Conservation (phyloP, 2,329 filamentous ascomycete genomes). For the Colletotrichum navitas region DNA sequence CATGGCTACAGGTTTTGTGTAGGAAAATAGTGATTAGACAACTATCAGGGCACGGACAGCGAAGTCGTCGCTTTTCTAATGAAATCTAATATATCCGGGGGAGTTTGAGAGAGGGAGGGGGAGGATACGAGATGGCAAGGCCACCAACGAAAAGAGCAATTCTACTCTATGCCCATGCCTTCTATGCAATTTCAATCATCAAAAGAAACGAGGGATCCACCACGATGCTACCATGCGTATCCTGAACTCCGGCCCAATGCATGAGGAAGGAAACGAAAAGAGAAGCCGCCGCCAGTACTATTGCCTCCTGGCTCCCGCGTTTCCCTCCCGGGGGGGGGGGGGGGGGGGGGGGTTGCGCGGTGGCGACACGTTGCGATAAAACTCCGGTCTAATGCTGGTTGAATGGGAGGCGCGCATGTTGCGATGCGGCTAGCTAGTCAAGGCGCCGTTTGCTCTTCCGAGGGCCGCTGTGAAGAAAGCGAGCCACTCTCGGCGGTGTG, state of each 20-base stretch:
- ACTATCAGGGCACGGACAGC: constrained; percentile 12
- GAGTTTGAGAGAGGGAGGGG: background rate
- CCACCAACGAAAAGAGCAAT: background rate
- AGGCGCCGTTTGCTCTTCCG: background rate
- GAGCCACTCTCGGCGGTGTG: background rate
- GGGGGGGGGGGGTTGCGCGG: background rate
- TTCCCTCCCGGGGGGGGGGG: background rate
- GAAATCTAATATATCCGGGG: constrained; percentile 13
- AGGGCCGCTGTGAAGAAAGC: background rate
- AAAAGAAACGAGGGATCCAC: constrained; percentile 12
- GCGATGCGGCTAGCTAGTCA: background rate
- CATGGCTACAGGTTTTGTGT: constrained; percentile 64
- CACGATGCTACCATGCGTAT: background rate
- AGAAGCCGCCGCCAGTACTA: constrained; percentile 30
- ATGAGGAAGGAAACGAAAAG: background rate
- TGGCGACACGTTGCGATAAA: constrained; percentile 7
- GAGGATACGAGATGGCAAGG: constrained; percentile 3
- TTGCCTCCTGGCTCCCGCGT: constrained; percentile 12
- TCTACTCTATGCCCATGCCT: constrained; percentile 12
- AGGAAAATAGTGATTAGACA: constrained; percentile 58
- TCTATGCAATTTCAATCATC: constrained; percentile 3
- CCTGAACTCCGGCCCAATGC: constrained; percentile 38
- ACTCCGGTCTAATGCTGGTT: constrained; percentile 39
- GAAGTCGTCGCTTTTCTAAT: constrained; percentile 35
- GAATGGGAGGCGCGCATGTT: constrained; percentile 1